phyloP scores from a whole-genome alignment of 2,329 filamentous ascomycete species.

The Fusarium sp. region DNA sequence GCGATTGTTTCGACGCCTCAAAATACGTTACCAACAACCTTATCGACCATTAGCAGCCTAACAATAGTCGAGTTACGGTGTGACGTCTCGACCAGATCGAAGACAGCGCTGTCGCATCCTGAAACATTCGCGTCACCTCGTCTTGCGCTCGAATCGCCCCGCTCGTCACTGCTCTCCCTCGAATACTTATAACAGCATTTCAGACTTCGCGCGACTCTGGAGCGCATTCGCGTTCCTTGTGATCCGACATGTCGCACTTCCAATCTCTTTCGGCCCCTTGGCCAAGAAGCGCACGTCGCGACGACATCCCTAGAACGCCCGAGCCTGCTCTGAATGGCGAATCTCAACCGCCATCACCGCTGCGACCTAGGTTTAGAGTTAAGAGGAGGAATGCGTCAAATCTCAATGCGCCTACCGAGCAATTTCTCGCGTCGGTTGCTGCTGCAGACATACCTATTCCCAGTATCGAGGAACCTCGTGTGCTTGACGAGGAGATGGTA shows the following conservation, averaged over 20 bases:
- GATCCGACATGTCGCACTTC: slow-evolving; percentile 57
- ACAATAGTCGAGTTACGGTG: slow-evolving; percentile 3
- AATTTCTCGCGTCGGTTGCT: slow-evolving; percentile 75
- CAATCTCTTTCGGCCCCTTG: slow-evolving; percentile 58
- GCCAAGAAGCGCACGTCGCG: slow-evolving; percentile 56
- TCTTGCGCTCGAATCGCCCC: slow-evolving; percentile 20
- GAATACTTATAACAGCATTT: slow-evolving; percentile 24
- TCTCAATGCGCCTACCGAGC: slow-evolving; percentile 68
- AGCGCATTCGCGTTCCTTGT: slow-evolving; percentile 39
- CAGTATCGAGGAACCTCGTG: slow-evolving; percentile 69
- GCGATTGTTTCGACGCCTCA: not conserved
- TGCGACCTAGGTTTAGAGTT: slow-evolving; percentile 64
- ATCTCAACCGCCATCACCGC: slow-evolving; percentile 59
- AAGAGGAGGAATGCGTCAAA: slow-evolving; percentile 66
- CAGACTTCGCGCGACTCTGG: slow-evolving; percentile 18
- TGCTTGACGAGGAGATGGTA: slow-evolving; percentile 58
- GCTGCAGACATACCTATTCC: slow-evolving; percentile 73
- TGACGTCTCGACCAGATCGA: slow-evolving; percentile 30
- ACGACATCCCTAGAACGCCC: slow-evolving; percentile 60
- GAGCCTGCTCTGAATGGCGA: slow-evolving; percentile 57
- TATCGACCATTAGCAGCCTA: slow-evolving; percentile 11
- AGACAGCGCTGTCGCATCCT: slow-evolving; percentile 41
- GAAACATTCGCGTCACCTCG: slow-evolving; percentile 36
- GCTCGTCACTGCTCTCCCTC: slow-evolving; percentile 9
- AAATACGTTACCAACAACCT: slow-evolving; percentile 13